A percentile compares a stretch with the other conserved stretches of the same genome.
These are phyloP conservation scores for Suillus hirtellus DNA, from an alignment of 768 basidiomycete species.

Conservation along the genomic window DNA sequence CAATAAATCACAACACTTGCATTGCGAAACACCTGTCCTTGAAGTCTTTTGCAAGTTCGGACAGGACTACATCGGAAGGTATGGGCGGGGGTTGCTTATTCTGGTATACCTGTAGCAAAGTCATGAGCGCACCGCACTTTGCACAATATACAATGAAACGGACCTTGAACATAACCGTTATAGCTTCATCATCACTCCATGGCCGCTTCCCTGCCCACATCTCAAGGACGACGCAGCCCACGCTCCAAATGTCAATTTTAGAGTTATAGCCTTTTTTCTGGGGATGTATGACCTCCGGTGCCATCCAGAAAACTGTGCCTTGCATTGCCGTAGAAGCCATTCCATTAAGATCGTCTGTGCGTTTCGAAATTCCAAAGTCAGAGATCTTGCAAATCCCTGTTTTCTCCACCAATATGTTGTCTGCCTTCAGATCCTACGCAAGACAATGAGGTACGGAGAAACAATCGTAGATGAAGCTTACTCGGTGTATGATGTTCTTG, in stretches of 20 bases:
- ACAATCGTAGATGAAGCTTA: constrained; percentile 31
- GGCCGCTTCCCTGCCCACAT: constrained; percentile 99
- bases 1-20: constrained; percentile 44
- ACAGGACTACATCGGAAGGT: constrained; percentile 77
- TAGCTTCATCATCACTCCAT: constrained; percentile 87
- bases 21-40: constrained; percentile 86
- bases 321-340: constrained; percentile 91
- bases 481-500: constrained; percentile 89
- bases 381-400: constrained; percentile 95
- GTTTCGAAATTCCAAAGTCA: constrained; percentile 98
- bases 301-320: constrained; percentile 99
- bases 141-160: constrained; percentile 16
- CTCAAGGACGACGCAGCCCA: constrained; percentile 97
- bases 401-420: constrained; percentile 96
- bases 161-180: constrained; percentile 95
- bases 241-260: constrained; percentile 98
- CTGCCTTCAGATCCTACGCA: constrained; percentile 88
- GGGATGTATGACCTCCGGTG: constrained; percentile 89
- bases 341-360: constrained; percentile 82
- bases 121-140: constrained; percentile 5
- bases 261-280: constrained; percentile 91
- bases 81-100: constrained; percentile 86
- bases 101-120: constrained; percentile 66
- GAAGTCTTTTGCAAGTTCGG: constrained; percentile 81
- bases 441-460: constrained; percentile 10